These are phyloP conservation scores for Penicillium verhagenii DNA, from an alignment of 495 filamentous ascomycete genomes.

Conservation along the genomic window DNA sequence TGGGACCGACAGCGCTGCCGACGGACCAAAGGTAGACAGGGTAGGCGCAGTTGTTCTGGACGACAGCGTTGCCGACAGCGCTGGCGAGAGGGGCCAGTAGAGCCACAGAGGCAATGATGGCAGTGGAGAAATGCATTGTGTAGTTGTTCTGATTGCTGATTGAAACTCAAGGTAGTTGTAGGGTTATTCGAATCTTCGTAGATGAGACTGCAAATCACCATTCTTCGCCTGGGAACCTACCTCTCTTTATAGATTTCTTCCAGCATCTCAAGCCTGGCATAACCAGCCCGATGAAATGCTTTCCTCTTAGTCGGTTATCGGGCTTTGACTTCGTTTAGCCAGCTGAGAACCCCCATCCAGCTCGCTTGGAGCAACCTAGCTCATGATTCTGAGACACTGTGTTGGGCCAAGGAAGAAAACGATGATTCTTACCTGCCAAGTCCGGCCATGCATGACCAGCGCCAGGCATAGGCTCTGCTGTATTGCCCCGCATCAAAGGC, in stretches of 20 bases:
- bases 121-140: conserved; percentile 32
- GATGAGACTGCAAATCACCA: neutral
- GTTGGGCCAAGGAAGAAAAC: neutral
- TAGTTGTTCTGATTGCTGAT: neutral
- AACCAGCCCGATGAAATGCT: neutral
- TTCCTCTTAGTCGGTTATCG: neutral
- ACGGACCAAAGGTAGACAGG: conserved; percentile 58
- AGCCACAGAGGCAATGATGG: conserved; percentile 23
- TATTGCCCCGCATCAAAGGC: neutral
- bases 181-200: neutral
- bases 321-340: neutral
- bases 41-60: conserved; percentile 50
- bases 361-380: neutral
- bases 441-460: neutral
- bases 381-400: neutral
- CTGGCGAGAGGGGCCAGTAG: conserved; percentile 30
- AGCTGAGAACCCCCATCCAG: neutral
- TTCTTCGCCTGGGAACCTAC: neutral
- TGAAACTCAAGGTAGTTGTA: neutral
- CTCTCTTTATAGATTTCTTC: conserved; percentile 10
- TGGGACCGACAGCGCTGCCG: conserved; percentile 40
- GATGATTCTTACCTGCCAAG: neutral
- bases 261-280: neutral
- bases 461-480: neutral
- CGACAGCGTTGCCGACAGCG: conserved; percentile 51